These are phyloP conservation scores for Rubia peregrina DNA, from an alignment of 305 asterid species.

Conservation along the genomic window DNA sequence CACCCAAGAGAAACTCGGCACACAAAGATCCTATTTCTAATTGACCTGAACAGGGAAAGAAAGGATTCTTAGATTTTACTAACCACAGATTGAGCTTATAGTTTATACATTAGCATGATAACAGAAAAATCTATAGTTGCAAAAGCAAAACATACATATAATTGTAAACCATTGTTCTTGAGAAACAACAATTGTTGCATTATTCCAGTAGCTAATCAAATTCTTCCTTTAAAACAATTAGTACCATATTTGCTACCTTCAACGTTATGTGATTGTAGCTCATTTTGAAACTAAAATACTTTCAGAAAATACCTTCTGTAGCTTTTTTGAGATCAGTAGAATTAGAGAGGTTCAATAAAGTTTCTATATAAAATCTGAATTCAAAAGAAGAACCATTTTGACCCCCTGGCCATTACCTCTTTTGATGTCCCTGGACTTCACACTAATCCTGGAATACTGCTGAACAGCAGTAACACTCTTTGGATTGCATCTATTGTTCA, in stretches of 20 bases:
- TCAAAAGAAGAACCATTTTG: neutral
- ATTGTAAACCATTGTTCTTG: neutral
- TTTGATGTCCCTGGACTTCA: slow-evolving; percentile 33
- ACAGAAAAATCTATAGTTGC: neutral
- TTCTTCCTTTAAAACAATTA: neutral
- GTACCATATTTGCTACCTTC: neutral
- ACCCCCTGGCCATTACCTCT: slow-evolving; percentile 39
- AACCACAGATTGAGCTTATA: neutral
- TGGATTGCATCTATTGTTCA: slow-evolving; percentile 52
- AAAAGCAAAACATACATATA: neutral
- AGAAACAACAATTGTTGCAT: neutral
- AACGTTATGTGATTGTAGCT: neutral
- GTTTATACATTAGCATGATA: neutral
- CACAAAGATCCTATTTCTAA: neutral
- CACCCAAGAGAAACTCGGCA: neutral
- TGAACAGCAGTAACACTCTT: slow-evolving; percentile 27
- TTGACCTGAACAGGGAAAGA: neutral
- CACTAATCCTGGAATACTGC: slow-evolving; percentile 29
- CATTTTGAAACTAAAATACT: neutral
- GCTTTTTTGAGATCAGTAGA: neutral
- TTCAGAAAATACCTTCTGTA: neutral
- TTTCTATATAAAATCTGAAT: neutral
- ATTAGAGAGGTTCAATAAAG: neutral
- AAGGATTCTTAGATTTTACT: neutral
- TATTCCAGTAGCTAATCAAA: neutral